These are phyloP conservation scores for Vitellaria paradoxa DNA, from an alignment of 179 eudicot genomes.

Conservation along the genomic window DNA sequence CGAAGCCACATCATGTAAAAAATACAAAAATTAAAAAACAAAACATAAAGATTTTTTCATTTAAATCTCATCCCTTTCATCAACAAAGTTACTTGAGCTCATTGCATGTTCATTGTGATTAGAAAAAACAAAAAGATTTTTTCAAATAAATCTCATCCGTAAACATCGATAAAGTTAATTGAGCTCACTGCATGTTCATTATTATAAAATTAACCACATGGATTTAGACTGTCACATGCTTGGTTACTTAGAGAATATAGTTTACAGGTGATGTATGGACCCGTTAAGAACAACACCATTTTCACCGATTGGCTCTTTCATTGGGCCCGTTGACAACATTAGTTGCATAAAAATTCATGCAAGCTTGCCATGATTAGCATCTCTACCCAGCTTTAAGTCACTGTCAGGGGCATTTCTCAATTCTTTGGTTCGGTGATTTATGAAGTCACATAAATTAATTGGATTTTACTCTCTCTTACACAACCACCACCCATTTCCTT, in stretches of 20 bases:
- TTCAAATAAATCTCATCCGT: not conserved
- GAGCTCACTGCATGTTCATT: conserved; percentile 7
- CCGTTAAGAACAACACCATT: not conserved
- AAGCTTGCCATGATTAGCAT: not conserved
- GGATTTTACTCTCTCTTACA: not conserved
- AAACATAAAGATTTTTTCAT: no score
- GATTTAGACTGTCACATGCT: not conserved
- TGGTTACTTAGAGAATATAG: not conserved
- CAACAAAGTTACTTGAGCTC: no score
- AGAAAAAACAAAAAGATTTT: no score
- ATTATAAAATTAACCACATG: not conserved
- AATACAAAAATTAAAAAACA: no score
- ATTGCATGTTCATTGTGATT: no score
- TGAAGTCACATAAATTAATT: not conserved
- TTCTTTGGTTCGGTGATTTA: not conserved
- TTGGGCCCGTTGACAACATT: not conserved
- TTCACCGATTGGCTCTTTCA: conserved; percentile 4
- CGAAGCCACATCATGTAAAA: not conserved
- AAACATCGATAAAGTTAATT: not conserved
- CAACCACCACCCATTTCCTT: conserved; percentile 2
- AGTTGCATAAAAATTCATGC: not conserved
- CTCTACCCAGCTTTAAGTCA: not conserved
- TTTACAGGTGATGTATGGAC: not conserved
- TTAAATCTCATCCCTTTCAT: no score
- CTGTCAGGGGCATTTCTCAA: not conserved